Base-by-base conservation (phyloP, 768 basidiomycete species). In the Kwoniella botswanensis region DNA sequence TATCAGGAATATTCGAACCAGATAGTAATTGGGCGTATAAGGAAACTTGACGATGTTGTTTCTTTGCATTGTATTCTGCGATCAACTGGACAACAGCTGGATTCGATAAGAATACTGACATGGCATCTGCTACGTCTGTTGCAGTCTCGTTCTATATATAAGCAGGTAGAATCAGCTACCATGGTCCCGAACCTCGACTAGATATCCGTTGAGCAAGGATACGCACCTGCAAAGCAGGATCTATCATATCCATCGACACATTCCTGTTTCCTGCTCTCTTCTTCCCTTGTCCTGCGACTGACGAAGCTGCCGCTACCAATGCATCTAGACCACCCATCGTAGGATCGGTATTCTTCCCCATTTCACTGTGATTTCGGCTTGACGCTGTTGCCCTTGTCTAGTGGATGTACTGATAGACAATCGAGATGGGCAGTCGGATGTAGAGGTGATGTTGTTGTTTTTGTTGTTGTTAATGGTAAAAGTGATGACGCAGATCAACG, bases 271-370 rank as follows among this genome's bases (percentile, higher is more conserved):
- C 58, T n/a, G 55, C 62, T 35, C 61, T 56, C 22, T 61, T 67
- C 54, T 68, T 68, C 7, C 64, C 68, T 46, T 65, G 66, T 9
- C 65, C 65, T 24, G 65, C 72, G 10, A 68, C 72, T 4, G 72
- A 68, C 13, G 65, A 69, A 17, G 72, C 72, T 21, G 72, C 72
- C 18, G 72, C 72, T 10, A 73, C 72, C 13, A 73, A 60, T 26
- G 72, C 72, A 35, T 73, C 72, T 17, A 73, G 41, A 3, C 72
- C 72, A 15, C 72, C 72, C 58, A 69, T 70, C 29, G 68, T 70
- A 4, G 68, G 68, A 42, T 70, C 68, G 12, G 55, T 70, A 12
- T 63, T 22, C 42, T 70, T 64, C 2, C 21, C 63, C 68, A 70
- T 70, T 18, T 50, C 42, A n/a, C 21, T 24, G 24, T 10, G 44